A percentile compares a stretch with the other conserved stretches of the same genome.
Evolutionary conservation across 352 stramenopile genomes (phyloP).

Genomic region (Globisporangium takayamanum): DNA sequence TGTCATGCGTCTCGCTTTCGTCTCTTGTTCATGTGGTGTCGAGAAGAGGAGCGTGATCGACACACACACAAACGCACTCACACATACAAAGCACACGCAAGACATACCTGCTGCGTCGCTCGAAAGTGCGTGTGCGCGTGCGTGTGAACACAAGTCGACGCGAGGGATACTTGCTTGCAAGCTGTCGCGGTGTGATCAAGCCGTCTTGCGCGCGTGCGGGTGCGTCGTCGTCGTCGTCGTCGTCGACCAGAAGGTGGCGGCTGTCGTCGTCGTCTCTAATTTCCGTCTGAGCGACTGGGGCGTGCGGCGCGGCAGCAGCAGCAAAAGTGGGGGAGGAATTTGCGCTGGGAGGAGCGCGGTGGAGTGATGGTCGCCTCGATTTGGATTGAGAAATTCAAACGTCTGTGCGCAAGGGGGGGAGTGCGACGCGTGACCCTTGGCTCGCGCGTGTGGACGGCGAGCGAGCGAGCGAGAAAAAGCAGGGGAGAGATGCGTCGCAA

Average conservation of each 20-base stretch:
- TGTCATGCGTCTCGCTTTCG: too few relatives aligned
- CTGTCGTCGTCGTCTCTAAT: slow-evolving; percentile 11
- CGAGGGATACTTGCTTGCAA: too few relatives aligned
- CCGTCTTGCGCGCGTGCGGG: too few relatives aligned
- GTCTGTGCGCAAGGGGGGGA: slow-evolving; percentile 17
- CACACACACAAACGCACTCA: slow-evolving; percentile 3
- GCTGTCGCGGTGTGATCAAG: too few relatives aligned
- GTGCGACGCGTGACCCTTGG: slow-evolving; percentile 5
- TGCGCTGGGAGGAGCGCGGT: slow-evolving; percentile 9
- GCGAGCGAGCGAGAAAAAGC: too few relatives aligned
- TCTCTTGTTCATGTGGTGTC: too few relatives aligned
- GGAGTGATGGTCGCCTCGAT: slow-evolving; percentile 21
- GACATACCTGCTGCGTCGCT: not conserved
- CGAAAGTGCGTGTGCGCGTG: too few relatives aligned
- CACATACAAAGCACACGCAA: not conserved
- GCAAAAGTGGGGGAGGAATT: slow-evolving; percentile 10
- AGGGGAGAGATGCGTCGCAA: too few relatives aligned
- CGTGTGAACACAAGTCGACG: too few relatives aligned
- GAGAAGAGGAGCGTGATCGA: not conserved
- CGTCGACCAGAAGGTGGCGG: not conserved
- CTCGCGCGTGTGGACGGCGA: too few relatives aligned
- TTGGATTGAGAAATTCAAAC: slow-evolving; percentile 36
- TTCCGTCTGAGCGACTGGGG: slow-evolving; percentile 9
- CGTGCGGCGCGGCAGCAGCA: not conserved
- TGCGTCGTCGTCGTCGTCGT: too few relatives aligned